Percentiles rank a stretch among this genome's conserved stretches.
Evolutionary conservation across 306 rosid species (phyloP).

Genomic region (Cicer chorassanicum): DNA sequence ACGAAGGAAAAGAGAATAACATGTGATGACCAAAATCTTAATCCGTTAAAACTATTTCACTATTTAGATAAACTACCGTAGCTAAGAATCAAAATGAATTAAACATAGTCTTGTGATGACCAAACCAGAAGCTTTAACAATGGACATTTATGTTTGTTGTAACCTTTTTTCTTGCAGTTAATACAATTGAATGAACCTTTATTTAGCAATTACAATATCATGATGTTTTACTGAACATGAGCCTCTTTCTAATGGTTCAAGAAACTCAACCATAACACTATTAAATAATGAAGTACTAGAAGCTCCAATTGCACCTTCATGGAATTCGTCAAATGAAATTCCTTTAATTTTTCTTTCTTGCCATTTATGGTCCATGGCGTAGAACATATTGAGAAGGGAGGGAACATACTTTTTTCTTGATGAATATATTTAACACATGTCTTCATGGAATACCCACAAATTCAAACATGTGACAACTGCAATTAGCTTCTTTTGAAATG

Average conservation of each 20-base stretch:
- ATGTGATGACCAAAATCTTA: too few relatives aligned
- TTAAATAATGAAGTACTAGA: neutral
- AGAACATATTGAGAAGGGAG: neutral
- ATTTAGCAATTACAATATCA: neutral
- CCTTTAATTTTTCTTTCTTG: neutral
- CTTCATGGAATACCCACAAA: too few relatives aligned
- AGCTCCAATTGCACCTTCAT: neutral
- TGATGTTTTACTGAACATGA: neutral
- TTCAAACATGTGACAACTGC: neutral
- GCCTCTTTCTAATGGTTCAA: neutral
- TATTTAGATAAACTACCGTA: too few relatives aligned
- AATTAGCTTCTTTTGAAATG: neutral
- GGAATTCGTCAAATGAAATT: neutral
- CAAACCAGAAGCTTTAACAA: too few relatives aligned
- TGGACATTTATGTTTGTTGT: too few relatives aligned
- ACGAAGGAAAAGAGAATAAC: too few relatives aligned
- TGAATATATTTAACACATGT: neutral
- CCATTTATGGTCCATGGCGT: neutral
- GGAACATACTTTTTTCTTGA: neutral
- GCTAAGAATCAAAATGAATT: too few relatives aligned
- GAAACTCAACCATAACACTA: neutral
- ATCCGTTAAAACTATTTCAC: too few relatives aligned
- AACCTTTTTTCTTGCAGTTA: too few relatives aligned
- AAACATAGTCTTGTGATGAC: too few relatives aligned
- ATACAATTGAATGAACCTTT: too few relatives aligned